These are phyloP conservation scores for Brassica hybrid DNA, from an alignment of 441 rosid species.

Conservation along the genomic window DNA sequence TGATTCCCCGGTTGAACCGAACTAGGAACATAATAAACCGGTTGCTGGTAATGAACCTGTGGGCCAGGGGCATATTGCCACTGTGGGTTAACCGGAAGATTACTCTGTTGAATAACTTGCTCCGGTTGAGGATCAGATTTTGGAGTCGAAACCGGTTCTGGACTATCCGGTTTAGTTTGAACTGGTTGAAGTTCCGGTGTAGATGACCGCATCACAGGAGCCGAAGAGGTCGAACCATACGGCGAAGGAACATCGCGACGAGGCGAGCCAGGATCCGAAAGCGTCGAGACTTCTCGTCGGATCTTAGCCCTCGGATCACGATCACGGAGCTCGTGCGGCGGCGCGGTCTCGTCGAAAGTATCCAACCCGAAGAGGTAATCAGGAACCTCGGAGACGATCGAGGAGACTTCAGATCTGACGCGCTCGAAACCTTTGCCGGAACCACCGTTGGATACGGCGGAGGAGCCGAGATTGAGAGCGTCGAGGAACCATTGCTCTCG, in stretches of 20 bases:
- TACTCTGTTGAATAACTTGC: constrained; percentile 45
- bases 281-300: constrained; percentile 61
- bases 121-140: constrained; percentile 48
- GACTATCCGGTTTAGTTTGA: constrained; percentile 64
- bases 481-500: constrained; percentile 92
- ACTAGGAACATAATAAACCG: constrained; percentile 52
- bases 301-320: constrained; percentile 55
- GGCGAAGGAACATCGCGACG: constrained; percentile 71
- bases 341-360: constrained; percentile 61
- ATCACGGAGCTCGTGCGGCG: constrained; percentile 38
- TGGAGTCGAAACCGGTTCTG: constrained; percentile 43
- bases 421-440: constrained; percentile 65
- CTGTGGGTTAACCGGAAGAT: constrained; percentile 51
- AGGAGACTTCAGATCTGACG: constrained; percentile 82
- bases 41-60: constrained; percentile 61
- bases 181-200: constrained; percentile 78
- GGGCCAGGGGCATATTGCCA: constrained; percentile 59
- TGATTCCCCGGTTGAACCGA: constrained; percentile 53
- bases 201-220: constrained; percentile 50
- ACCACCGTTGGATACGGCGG: constrained; percentile 51
- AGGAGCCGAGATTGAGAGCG: constrained; percentile 65
- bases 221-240: constrained; percentile 69
- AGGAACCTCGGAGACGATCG: no score
- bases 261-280: constrained; percentile 89
- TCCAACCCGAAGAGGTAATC: constrained; percentile 91